Percentiles rank a stretch among this genome's conserved stretches.
Evolutionary conservation across 345 rosid genomes (phyloP).

Genomic region (Atalantia buxifolia): DNA sequence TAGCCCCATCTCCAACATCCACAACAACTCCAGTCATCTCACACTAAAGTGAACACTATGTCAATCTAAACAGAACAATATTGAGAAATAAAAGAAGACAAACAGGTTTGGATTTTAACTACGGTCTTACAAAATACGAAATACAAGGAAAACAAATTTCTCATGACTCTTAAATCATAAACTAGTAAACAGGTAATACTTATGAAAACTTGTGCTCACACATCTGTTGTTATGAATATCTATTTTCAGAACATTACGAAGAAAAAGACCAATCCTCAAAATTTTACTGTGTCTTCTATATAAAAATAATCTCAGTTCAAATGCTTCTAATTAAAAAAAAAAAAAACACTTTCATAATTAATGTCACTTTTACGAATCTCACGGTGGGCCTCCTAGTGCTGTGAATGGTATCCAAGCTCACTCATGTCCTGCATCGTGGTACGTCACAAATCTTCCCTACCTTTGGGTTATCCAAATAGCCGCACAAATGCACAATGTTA

Average conservation of each 20-base stretch:
- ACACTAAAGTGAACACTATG: constrained; percentile 58
- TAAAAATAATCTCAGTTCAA: background rate
- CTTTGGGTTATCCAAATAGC: background rate
- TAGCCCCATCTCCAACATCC: constrained; percentile 97
- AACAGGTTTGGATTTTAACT: background rate
- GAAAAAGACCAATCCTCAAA: background rate
- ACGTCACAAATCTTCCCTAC: background rate
- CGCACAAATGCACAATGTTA: background rate
- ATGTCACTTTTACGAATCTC: background rate
- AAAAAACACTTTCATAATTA: background rate
- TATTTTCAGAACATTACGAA: background rate
- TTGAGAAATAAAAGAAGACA: background rate
- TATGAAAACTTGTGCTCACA: background rate
- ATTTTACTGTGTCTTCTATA: background rate
- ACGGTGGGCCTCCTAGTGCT: background rate
- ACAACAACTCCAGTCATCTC: constrained; percentile 99
- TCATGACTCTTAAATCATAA: background rate
- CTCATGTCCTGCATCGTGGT: background rate
- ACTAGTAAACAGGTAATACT: background rate
- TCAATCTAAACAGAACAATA: constrained; percentile 35
- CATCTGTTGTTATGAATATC: background rate
- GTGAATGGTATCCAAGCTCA: background rate
- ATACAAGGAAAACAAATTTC: background rate
- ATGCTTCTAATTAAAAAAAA: background rate
- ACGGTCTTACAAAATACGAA: background rate